A percentile compares a stretch with the other conserved stretches of the same genome.
phyloP scores from a whole-genome alignment of 192 early-diverging fungal genomes.

The Backusella morwellensis region DNA sequence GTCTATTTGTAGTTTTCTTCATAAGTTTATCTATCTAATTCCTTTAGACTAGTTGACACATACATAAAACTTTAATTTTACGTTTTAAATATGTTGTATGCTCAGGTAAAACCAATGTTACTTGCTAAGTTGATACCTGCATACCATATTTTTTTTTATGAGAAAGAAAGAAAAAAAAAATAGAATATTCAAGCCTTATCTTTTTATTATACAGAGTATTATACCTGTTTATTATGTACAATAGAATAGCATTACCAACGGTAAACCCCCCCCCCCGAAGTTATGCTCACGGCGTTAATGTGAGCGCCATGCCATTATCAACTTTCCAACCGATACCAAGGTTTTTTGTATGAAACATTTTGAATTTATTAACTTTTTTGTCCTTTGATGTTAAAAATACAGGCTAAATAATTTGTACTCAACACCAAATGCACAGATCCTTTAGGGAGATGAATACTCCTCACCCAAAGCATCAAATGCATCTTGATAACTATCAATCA shows the following conservation, averaged over 20 bases:
- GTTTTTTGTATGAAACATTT: neutral
- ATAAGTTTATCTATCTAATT: too few species aligned
- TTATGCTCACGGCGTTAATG: neutral
- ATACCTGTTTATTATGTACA: too few species aligned
- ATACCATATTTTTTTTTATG: too few species aligned
- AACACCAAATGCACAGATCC: neutral
- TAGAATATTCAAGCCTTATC: neutral
- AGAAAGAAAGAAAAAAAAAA: too few species aligned
- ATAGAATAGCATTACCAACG: too few species aligned
- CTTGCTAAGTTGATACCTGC: too few species aligned
- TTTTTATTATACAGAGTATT: neutral
- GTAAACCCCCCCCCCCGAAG: too few species aligned
- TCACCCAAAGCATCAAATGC: constrained; percentile 14
- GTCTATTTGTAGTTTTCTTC: neutral
- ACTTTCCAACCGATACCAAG: too few species aligned
- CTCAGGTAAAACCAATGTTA: too few species aligned
- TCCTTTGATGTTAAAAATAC: neutral
- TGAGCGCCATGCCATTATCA: neutral
- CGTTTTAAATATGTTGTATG: neutral
- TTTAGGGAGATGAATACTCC: neutral
- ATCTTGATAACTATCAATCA: constrained; percentile 22
- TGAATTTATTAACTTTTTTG: neutral
- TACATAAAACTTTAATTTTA: neutral
- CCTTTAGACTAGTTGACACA: neutral
- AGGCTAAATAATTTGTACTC: neutral